A percentile compares a stretch with the other conserved stretches of the same genome.
Evolutionary conservation across 371 early-diverging fungal species (phyloP).

Genomic region (Conidiobolus incongruus): DNA sequence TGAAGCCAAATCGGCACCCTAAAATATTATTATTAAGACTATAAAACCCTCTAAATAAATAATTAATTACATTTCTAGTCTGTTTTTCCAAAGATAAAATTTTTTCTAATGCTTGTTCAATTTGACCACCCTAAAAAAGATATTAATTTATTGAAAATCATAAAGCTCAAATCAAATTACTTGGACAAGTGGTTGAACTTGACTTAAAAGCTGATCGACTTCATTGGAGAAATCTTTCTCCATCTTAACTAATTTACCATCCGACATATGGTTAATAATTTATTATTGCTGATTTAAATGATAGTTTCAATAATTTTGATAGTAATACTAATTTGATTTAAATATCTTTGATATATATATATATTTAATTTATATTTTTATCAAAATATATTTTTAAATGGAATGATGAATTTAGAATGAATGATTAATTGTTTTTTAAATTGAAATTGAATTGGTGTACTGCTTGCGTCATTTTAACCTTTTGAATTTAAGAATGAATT

Average conservation of each 20-base stretch:
- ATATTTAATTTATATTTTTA: no score
- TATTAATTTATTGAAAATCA: background rate
- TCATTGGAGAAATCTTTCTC: slow-evolving; percentile 61
- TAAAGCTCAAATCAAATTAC: slow-evolving; percentile 9
- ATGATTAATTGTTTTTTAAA: no score
- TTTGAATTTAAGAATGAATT: no score
- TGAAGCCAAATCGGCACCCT: slow-evolving; percentile 69
- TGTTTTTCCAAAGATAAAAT: slow-evolving; percentile 66
- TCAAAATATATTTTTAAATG: no score
- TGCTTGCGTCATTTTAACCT: no score
- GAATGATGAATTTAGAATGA: no score
- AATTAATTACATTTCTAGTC: slow-evolving; percentile 43
- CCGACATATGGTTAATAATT: slow-evolving; percentile 5
- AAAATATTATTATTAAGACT: background rate
- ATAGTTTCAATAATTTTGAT: no score
- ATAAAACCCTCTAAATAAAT: background rate
- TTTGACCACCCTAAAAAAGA: slow-evolving; percentile 26
- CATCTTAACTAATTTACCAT: slow-evolving; percentile 47
- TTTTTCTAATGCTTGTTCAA: slow-evolving; percentile 62
- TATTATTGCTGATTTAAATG: no score
- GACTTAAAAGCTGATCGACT: slow-evolving; percentile 42
- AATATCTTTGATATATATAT: no score
- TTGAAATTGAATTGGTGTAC: no score
- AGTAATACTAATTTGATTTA: no score
- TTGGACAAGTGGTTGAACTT: slow-evolving; percentile 34